Evolutionary conservation across 805 yeast genomes (phyloP).

Genomic region (Candida silvicultrix): DNA sequence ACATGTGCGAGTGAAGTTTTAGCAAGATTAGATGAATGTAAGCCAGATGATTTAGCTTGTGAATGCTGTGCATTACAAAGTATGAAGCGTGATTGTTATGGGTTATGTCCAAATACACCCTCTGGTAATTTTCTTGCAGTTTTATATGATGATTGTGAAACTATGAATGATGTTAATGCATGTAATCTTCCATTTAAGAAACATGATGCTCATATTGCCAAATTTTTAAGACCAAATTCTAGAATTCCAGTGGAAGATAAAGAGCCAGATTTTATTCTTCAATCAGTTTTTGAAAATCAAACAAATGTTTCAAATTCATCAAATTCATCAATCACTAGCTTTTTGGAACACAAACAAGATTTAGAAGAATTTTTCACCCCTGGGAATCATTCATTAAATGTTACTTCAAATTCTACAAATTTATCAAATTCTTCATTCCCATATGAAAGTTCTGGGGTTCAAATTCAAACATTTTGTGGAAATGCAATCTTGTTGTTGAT

Average conservation of each 20-base stretch:
- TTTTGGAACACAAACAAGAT: slow-evolving; percentile 1
- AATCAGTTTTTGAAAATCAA: slow-evolving; percentile 14
- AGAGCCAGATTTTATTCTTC: slow-evolving; percentile 18
- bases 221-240: slow-evolving; percentile 20
- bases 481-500: no score
- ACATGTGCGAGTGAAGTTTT: slow-evolving; percentile 42
- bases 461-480: not conserved
- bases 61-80: slow-evolving; percentile 52
- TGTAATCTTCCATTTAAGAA: slow-evolving; percentile 45
- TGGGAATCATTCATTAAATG: not conserved
- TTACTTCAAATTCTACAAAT: not conserved
- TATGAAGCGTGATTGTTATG: slow-evolving; percentile 38
- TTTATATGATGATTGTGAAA: slow-evolving; percentile 38
- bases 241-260: slow-evolving; percentile 20
- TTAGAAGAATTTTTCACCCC: not conserved
- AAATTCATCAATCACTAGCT: slow-evolving; percentile 1
- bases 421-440: not conserved
- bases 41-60: slow-evolving; percentile 48
- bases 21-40: slow-evolving; percentile 40
- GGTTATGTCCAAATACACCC: slow-evolving; percentile 41
- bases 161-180: slow-evolving; percentile 42
- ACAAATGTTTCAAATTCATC: slow-evolving; percentile 1
- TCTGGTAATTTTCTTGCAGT: slow-evolving; percentile 40
- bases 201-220: slow-evolving; percentile 27
- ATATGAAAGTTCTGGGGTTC: not conserved